phyloP scores from a whole-genome alignment of 2,329 filamentous ascomycete species.

The Cercospora berteroae region DNA sequence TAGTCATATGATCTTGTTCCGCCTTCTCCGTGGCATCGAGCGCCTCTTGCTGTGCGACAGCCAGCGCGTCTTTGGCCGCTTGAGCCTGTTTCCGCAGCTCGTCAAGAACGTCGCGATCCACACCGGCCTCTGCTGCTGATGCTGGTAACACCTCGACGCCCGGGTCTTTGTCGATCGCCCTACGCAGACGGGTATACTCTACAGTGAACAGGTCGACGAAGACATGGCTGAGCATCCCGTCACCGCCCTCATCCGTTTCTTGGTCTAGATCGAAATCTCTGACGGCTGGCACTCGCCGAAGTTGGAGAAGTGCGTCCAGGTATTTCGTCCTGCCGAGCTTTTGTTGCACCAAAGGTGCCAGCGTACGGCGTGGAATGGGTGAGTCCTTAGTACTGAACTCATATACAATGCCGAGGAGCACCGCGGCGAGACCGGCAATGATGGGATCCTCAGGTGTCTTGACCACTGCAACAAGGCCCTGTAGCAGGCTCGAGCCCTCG shows the following conservation, averaged over 20 bases:
- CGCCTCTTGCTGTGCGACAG: constrained; percentile 57
- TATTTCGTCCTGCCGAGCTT: constrained; percentile 84
- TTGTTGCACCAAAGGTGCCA: constrained; percentile 74
- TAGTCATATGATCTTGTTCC: constrained; percentile 43
- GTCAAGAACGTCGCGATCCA: constrained; percentile 92
- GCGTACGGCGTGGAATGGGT: constrained; percentile 74
- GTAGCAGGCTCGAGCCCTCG: constrained; percentile 87
- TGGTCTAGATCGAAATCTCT: constrained; percentile 78
- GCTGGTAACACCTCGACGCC: constrained; percentile 80
- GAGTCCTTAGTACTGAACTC: constrained; percentile 98
- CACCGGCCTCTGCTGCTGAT: constrained; percentile 79
- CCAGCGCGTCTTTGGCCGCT: constrained; percentile 63
- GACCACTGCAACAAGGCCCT: constrained; percentile 32
- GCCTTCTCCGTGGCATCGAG: constrained; percentile 57
- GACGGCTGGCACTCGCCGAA: constrained; percentile 74
- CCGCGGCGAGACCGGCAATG: constrained; percentile 68
- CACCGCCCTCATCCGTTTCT: constrained; percentile 27
- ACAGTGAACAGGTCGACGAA: constrained; percentile 97
- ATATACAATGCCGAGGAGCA: constrained; percentile 83
- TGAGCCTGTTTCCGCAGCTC: constrained; percentile 73
- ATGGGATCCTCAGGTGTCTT: constrained; percentile 61
- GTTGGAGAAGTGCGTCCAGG: constrained; percentile 72
- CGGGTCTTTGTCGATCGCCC: constrained; percentile 87
- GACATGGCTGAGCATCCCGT: constrained; percentile 60
- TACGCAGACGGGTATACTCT: constrained; percentile 80